Evolutionary conservation across 257 asterid genomes (phyloP).

Genomic region (Ilex aquifolium): DNA sequence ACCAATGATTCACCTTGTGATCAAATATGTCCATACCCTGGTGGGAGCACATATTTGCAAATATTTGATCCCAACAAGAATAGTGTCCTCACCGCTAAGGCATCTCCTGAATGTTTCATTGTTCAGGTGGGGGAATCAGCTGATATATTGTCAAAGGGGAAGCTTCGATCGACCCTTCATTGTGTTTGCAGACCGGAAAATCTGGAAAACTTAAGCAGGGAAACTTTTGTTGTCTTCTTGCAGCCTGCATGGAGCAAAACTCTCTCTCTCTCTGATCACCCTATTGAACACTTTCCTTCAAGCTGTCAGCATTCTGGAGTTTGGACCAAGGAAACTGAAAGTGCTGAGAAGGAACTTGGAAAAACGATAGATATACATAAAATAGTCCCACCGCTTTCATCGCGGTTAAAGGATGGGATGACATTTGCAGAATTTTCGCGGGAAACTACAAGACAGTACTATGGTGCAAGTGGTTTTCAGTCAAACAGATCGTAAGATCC

Average conservation of each 20-base stretch:
- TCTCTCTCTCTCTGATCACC: slow-evolving; percentile 56
- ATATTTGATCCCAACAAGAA: slow-evolving; percentile 59
- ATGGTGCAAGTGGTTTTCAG: slow-evolving; percentile 75
- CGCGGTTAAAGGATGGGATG: slow-evolving; percentile 72
- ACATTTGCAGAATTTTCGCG: slow-evolving; percentile 82
- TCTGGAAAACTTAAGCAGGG: slow-evolving; percentile 63
- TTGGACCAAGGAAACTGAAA: slow-evolving; percentile 8
- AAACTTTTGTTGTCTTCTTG: slow-evolving; percentile 76
- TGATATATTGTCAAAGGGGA: slow-evolving; percentile 68
- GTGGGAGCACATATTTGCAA: slow-evolving; percentile 62
- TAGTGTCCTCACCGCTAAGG: slow-evolving; percentile 41
- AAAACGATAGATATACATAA: slow-evolving; percentile 29
- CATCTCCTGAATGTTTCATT: slow-evolving; percentile 51
- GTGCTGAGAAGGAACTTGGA: slow-evolving; percentile 14
- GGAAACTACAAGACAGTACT: slow-evolving; percentile 77
- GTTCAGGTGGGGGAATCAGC: slow-evolving; percentile 94
- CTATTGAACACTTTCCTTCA: slow-evolving; percentile 25
- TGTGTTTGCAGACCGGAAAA: slow-evolving; percentile 53
- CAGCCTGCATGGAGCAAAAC: slow-evolving; percentile 84
- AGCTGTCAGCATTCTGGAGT: slow-evolving; percentile 15
- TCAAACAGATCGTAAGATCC: slow-evolving; percentile 43
- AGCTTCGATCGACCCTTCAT: slow-evolving; percentile 81
- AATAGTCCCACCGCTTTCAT: slow-evolving; percentile 58
- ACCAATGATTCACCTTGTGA: slow-evolving; percentile 13
- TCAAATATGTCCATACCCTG: slow-evolving; percentile 44